Base-by-base conservation (phyloP, 225 moss, liverwort and hornwort species). In the Physcomitrium patens region DNA sequence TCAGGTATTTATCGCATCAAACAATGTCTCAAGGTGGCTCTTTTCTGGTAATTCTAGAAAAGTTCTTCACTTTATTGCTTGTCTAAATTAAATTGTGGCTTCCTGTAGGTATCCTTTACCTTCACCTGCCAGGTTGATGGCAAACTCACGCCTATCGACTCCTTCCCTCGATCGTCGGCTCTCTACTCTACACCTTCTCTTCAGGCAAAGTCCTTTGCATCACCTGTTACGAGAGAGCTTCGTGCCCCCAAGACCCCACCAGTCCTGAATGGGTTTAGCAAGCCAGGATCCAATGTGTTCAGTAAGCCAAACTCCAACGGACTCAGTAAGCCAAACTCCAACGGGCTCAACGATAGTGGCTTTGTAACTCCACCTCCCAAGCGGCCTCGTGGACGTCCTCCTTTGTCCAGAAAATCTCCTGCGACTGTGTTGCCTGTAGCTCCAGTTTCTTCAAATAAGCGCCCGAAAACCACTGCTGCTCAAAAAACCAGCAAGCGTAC, bases 91-190 rank as follows among this genome's bases (percentile, higher is more conserved):
- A 17, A 37, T 63, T 60, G 64, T 55, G 19, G 31, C 31, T 37
- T 6, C 63, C 3, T 80, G 81, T 82, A 96, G 96, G 79, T 97
- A 22, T 93, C 96, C n/a, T 97, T 97, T 68, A 79, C 91, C 65
- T 97, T 97, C 78, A 87, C 92, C 61, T 97, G 96, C 77, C 96
- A 97, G 78, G 83, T 97, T 54, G 96, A 97, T 52, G 96, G 96
- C 53, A 97, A 97, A 67, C 89, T 97, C 26, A 80, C 91, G 31
- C 96, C 96, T 3, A 89, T 97, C 50, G 90, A 85, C 72, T 88
- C 92, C 42, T 88, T 85, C 43, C 85, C 85, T 65, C 83, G 70
- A 49, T 47, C 85, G 43, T 63, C 78, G 10, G 37, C 74, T 1
- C 79, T 86, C 20, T 78, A 42, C 51, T 71, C 69, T 45, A 82